Percentiles rank a stretch among this genome's conserved stretches.
Evolutionary conservation across 106 monocot species (phyloP).

Genomic region (Vanilla planifolia): DNA sequence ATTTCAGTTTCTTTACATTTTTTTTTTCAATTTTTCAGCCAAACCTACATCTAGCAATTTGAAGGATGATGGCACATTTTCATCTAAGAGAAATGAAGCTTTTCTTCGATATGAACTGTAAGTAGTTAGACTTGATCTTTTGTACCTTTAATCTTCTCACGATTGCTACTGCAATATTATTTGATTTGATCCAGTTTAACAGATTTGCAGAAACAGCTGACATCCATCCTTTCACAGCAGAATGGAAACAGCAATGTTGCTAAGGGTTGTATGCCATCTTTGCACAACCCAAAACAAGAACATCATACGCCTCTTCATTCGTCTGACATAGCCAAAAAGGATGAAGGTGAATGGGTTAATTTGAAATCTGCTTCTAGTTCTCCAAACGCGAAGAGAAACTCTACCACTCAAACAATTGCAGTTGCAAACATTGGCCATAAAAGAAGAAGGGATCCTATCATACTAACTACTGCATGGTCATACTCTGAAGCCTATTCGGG

Average conservation of each 20-base stretch:
- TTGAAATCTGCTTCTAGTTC: slow-evolving; percentile 13
- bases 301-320: slow-evolving; percentile 10
- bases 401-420: background rate
- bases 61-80: slow-evolving; percentile 26
- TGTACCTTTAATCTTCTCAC: background rate
- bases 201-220: slow-evolving; percentile 69
- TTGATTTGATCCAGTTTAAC: slow-evolving; percentile 66
- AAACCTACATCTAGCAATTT: slow-evolving; percentile 13
- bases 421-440: slow-evolving; percentile 34
- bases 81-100: slow-evolving; percentile 59
- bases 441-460: slow-evolving; percentile 40
- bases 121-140: slow-evolving; percentile 13
- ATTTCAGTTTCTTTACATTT: slow-evolving; percentile 9
- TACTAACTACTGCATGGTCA: slow-evolving; percentile 61
- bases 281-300: slow-evolving; percentile 21
- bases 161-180: slow-evolving; percentile 13
- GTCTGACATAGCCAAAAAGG: slow-evolving; percentile 6
- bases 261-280: slow-evolving; percentile 9
- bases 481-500: slow-evolving; percentile 45
- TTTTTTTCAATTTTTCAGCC: slow-evolving; percentile 7
- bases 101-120: slow-evolving; percentile 77
- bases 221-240: slow-evolving; percentile 32
- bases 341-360: slow-evolving; percentile 5
- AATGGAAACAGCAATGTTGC: slow-evolving; percentile 12
- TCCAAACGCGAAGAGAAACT: slow-evolving; percentile 9